Base-by-base conservation (phyloP, 139 green algal species). In the Dunaliella primolecta region DNA sequence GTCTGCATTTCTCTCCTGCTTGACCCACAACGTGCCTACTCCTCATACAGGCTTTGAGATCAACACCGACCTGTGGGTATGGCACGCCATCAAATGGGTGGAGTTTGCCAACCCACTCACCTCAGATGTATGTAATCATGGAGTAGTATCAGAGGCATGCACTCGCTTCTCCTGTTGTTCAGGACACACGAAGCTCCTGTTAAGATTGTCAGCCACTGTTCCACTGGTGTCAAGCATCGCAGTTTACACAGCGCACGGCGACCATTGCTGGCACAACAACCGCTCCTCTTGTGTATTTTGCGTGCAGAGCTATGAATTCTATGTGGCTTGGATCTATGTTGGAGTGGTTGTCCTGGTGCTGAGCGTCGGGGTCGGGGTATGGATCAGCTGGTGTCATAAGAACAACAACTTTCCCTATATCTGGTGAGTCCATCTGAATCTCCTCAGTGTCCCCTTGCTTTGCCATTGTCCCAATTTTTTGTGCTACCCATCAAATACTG, bases 101-200 rank as follows among this genome's bases (percentile, higher is more conserved):
- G 80, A 88, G 35, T 88, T 85, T 55, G 83, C 46, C 81, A 88
- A 88, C 75, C 85, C 81, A n/a, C 82, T 88, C 34, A 70, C 84
- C 2, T 46, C 85, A 11, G 85, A 83, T 75, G 85, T 83, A 64
- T 25, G 46, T 64, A n/a, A n/a, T n/a, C 7, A 15, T 7, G 15
- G 46, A 15, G 46, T 64, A 25, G 46, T 15, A n/a, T n/a, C n/a
- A n/a, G n/a, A n/a, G n/a, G n/a, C n/a, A n/a, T n/a, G n/a, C n/a
- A n/a, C 46, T 15, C 15, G 46, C 46, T 15, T 64, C 46, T 64
- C 7, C 46, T 25, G 7, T 64, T 64, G 15, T 15, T 64, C 15
- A 64, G 46, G 46, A 15, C 15, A 64, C 46, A 15, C 15, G 46
- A 7, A 25, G 46, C 46, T 25, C 46, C 46, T 64, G 46, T 15